A percentile compares a stretch with the other conserved stretches of the same genome.
Conservation (phyloP, 768 basidiomycete species). For the Boletus insuetus region DNA sequence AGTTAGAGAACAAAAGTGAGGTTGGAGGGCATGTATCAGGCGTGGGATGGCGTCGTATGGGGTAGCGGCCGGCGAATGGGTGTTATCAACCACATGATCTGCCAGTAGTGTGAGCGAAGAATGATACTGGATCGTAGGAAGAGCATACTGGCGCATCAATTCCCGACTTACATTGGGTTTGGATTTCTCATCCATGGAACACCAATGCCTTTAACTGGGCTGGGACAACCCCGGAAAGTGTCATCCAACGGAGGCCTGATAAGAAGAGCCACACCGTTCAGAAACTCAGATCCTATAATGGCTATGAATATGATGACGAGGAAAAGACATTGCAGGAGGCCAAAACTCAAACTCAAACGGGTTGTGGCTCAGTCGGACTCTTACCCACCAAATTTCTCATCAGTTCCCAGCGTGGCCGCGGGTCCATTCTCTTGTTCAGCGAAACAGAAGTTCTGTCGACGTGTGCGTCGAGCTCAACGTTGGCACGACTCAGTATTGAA, state of each 20-base stretch:
- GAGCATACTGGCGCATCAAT: background rate
- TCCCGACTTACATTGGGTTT: background rate
- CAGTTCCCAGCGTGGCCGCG: background rate
- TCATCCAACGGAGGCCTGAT: conserved; percentile 2
- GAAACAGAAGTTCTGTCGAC: too few species aligned
- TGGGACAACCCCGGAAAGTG: background rate
- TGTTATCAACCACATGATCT: conserved; percentile 15
- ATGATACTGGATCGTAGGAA: background rate
- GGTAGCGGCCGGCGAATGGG: conserved; percentile 11
- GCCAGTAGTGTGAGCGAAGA: background rate
- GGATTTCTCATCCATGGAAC: conserved; percentile 13
- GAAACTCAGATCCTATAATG: background rate
- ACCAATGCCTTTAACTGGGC: too few species aligned
- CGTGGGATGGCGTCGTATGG: conserved; percentile 26
- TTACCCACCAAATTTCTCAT: conserved; percentile 10
- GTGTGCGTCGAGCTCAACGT: too few species aligned
- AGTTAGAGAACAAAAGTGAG: background rate
- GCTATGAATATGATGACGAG: background rate
- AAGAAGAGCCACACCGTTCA: background rate
- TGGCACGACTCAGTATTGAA: too few species aligned
- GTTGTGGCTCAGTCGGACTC: background rate
- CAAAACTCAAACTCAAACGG: background rate
- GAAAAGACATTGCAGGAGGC: too few species aligned
- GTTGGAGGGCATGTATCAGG: conserved; percentile 9
- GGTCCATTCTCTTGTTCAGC: too few species aligned